Percentiles rank a stretch among this genome's conserved stretches.
Evolutionary conservation across 2,329 filamentous ascomycete species (phyloP).

Genomic region (Colletotrichum sp.): DNA sequence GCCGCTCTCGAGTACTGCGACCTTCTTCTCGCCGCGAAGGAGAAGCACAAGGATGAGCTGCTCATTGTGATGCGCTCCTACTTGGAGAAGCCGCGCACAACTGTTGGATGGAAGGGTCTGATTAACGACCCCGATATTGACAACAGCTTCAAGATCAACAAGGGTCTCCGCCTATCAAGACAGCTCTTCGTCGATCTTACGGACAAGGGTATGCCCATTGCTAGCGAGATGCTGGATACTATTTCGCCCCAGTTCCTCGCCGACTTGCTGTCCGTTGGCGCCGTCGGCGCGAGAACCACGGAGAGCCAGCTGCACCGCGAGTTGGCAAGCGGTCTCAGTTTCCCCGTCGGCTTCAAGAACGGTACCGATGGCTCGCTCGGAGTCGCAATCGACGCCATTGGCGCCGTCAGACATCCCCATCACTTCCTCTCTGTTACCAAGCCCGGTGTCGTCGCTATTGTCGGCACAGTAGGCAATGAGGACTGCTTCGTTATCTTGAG

Average conservation of each 20-base stretch:
- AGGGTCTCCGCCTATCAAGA: slow-evolving; percentile 84
- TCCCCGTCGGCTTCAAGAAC: slow-evolving; percentile 99
- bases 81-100: slow-evolving; percentile 97
- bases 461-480: slow-evolving; percentile 92
- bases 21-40: slow-evolving; percentile 78
- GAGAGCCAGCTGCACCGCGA: slow-evolving; percentile 96
- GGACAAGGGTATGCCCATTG: slow-evolving; percentile 90
- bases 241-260: slow-evolving; percentile 97
- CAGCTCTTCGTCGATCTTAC: slow-evolving; percentile 95
- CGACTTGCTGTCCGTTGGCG: slow-evolving; percentile 89
- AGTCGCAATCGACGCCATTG: slow-evolving; percentile 95
- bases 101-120: slow-evolving; percentile 97
- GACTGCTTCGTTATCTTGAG: slow-evolving; percentile 97
- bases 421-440: slow-evolving; percentile 98
- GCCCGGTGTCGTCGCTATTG: slow-evolving; percentile 92
- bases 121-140: slow-evolving; percentile 99
- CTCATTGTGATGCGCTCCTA: slow-evolving; percentile 98
- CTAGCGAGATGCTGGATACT: slow-evolving; percentile 97
- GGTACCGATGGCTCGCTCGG: slow-evolving; percentile 90
- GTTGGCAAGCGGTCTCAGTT: slow-evolving; percentile 89
- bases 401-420: slow-evolving; percentile 88
- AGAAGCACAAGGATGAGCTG: slow-evolving; percentile 88
- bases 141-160: slow-evolving; percentile 99
- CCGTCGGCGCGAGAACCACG: slow-evolving; percentile 94
- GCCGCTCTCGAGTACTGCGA: slow-evolving; percentile 94